phyloP scores from a whole-genome alignment of 345 rosid genomes.

The Eutrema japonicum region DNA sequence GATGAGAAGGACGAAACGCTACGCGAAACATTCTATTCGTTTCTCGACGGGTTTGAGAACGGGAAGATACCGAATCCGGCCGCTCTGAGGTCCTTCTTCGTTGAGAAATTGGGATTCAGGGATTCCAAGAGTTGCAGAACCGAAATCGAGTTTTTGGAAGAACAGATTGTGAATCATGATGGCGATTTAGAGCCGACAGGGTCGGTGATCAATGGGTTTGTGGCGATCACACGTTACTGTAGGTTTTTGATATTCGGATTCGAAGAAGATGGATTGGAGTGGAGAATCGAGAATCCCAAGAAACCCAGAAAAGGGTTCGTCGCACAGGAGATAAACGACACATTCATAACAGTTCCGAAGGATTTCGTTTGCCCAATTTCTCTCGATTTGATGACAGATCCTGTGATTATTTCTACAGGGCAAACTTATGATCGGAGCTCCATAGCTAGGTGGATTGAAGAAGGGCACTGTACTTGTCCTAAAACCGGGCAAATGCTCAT shows the following conservation, averaged over 20 bases:
- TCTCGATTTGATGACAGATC: slow-evolving; percentile 90
- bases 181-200: slow-evolving; percentile 88
- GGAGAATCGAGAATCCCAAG: slow-evolving; percentile 54
- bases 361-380: slow-evolving; percentile 92
- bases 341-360: slow-evolving; percentile 66
- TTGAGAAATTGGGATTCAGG: slow-evolving; percentile 58
- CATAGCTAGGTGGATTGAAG: slow-evolving; percentile 90
- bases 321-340: slow-evolving; percentile 71
- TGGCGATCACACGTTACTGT: slow-evolving; percentile 76
- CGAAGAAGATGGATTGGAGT: slow-evolving; percentile 59
- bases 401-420: slow-evolving; percentile 83
- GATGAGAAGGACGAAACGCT: slow-evolving; percentile 76
- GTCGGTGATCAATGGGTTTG: slow-evolving; percentile 79
- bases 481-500: slow-evolving; percentile 81
- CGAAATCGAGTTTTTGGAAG: slow-evolving; percentile 90
- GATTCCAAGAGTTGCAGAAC: slow-evolving; percentile 65
- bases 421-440: slow-evolving; percentile 92
- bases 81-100: slow-evolving; percentile 60
- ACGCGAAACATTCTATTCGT: slow-evolving; percentile 55
- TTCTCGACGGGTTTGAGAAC: slow-evolving; percentile 71
- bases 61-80: slow-evolving; percentile 54
- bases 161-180: slow-evolving; percentile 81
- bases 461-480: slow-evolving; percentile 86
- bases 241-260: slow-evolving; percentile 81
- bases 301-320: slow-evolving; percentile 66